Evolutionary conservation across 306 rosid species (phyloP), one percentile per base, ranked within the genome.

Genomic region (Vigna mungo): DNA sequence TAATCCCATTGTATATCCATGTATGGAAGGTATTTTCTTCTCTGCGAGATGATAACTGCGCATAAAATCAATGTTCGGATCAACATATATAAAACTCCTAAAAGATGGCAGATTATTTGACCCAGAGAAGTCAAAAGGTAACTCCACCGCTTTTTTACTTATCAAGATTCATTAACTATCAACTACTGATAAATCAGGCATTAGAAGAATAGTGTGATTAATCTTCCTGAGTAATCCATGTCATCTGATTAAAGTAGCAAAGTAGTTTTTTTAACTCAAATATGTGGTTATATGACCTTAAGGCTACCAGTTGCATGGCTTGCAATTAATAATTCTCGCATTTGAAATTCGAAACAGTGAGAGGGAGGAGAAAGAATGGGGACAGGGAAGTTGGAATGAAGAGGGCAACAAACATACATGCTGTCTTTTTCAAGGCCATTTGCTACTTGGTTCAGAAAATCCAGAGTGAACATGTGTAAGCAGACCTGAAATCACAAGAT

Each of bases 391-490:
- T 61, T 32, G 46, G 37, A 63, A 60, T 48, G 5, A 71, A 58
- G 84, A 78, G 55, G 77, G 76, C 61, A 71, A 63, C 16, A 53
- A n/a, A 43, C 91, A 68, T 87, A 94, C 98, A 89, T 78, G 92
- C 97, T 90, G 86, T 96, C 99, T 80, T 96, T 92, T 90, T 96
- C 99, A 51, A 96, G 97, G 75, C 99, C 97, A 87, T 86, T 92
- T 60, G 98, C 99, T 68, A 91, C 99, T 88, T 92, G 97, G 85
- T 92, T 91, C 51, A 96, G 91, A 90, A 95, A 96, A 84, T 96
- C 99, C 82, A 96, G 59, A 49, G 92, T 92, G 79, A 96, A 96
- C 98, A 96, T 92, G 91, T 96, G 98, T 60, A 96, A 84, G 89
- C 99, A 96, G 74, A 91, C 97, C 98, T 94, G 93, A 81, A 85